Evolutionary conservation across 2,329 filamentous ascomycete species (phyloP).

Genomic region (Fusarium sarcochroum): DNA sequence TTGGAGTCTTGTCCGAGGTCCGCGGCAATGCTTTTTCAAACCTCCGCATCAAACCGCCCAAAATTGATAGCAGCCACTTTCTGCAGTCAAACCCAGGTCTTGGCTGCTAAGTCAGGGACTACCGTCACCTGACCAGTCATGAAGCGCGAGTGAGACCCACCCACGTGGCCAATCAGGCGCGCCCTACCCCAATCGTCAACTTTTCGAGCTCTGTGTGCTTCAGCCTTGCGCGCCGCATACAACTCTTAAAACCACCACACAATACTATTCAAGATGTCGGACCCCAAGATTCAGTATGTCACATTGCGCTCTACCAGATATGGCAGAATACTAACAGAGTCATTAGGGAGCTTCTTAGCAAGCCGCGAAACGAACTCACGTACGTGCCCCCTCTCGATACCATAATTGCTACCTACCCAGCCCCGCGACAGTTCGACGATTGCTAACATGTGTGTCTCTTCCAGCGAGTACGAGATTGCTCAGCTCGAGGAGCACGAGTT

Average conservation of each 20-base stretch:
- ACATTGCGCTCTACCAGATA: neutral
- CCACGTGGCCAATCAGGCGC: constrained; percentile 48
- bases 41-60: constrained; percentile 46
- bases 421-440: constrained; percentile 37
- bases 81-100: constrained; percentile 12
- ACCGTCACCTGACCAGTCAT: constrained; percentile 42
- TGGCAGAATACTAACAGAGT: constrained; percentile 48
- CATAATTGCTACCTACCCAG: constrained; percentile 24
- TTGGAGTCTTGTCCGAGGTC: constrained; percentile 40
- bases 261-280: constrained; percentile 65
- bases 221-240: constrained; percentile 54
- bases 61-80: constrained; percentile 47
- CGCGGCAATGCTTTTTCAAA: constrained; percentile 54
- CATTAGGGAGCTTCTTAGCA: constrained; percentile 85
- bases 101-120: constrained; percentile 15
- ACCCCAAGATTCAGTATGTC: constrained; percentile 80
- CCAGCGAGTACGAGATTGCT: constrained; percentile 90
- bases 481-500: constrained; percentile 74
- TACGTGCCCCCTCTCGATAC: constrained; percentile 61
- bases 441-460: constrained; percentile 24
- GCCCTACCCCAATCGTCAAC: constrained; percentile 39
- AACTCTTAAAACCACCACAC: constrained; percentile 34
- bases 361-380: constrained; percentile 93
- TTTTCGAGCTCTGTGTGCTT: constrained; percentile 52
- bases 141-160: constrained; percentile 2